These are phyloP conservation scores for Russula vinacea DNA, from an alignment of 768 basidiomycete genomes.

Conservation along the genomic window DNA sequence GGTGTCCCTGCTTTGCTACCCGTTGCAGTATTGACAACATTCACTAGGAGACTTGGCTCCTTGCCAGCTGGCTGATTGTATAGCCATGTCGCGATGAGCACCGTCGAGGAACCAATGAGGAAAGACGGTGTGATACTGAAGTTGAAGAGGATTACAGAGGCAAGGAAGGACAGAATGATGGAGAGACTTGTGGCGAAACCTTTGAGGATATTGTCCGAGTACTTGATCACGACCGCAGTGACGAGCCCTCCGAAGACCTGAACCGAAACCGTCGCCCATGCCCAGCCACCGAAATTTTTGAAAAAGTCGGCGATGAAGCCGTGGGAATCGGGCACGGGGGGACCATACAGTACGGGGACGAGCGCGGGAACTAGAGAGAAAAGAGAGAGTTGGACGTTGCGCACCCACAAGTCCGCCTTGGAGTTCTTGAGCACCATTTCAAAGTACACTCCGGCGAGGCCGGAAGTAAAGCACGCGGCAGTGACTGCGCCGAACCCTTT, in stretches of 20 bases:
- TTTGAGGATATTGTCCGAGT: constrained; percentile 92
- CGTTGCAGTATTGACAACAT: constrained; percentile 35
- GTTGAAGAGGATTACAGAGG: constrained; percentile 86
- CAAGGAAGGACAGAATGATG: constrained; percentile 93
- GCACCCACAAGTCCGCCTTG: constrained; percentile 82
- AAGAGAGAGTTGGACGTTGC: constrained; percentile 84
- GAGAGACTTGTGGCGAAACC: constrained; percentile 96
- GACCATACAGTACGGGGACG: constrained; percentile 66
- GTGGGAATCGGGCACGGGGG: constrained; percentile 42
- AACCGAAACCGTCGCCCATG: constrained; percentile 86
- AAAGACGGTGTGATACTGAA: constrained; percentile 87
- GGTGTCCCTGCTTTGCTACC: constrained; percentile 38
- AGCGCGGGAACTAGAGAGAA: constrained; percentile 91
- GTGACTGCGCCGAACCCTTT: constrained; percentile 82
- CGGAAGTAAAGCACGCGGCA: constrained; percentile 85
- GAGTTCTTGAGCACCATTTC: constrained; percentile 90
- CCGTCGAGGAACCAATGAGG: constrained; percentile 79
- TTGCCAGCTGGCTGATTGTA: constrained; percentile 74
- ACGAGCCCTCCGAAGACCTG: constrained; percentile 93
- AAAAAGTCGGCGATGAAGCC: constrained; percentile 62
- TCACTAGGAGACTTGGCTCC: constrained; percentile 39
- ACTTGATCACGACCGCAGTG: constrained; percentile 95
- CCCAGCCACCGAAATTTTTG: constrained; percentile 88
- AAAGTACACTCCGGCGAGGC: constrained; percentile 89
- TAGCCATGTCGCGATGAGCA: constrained; percentile 87